Base-by-base conservation (phyloP, 1,284 basidiomycete genomes). In the Cystobasidium pallidum region DNA sequence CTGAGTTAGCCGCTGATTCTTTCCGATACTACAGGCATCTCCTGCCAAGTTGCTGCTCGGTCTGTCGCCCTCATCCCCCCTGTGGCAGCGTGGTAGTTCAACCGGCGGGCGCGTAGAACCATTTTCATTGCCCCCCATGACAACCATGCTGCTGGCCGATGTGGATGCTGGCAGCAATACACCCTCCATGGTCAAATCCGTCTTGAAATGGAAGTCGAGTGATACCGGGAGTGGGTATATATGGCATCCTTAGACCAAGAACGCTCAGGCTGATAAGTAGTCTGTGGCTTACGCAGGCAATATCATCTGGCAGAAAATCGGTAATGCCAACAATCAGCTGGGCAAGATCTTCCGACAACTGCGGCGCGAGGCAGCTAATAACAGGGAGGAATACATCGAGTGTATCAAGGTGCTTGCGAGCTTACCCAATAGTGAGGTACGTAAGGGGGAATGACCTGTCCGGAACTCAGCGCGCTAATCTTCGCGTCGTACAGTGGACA, bases 161-260 rank as follows among this genome's bases (percentile, higher is more conserved):
- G 91, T 97, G 6, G 91, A 94, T 78, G 91, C 91, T 1, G 94
- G 94, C 11, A 94, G 90, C 76, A 90, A 96, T 79, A 96, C 94
- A 1, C 94, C 94, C 0, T 91, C 90, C 57, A 86, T 96, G 66
- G 92, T 94, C 3, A 88, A 90, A 34, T 89, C 91, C 80, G 94
- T 97, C 1, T 82, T 94, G 72, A 88, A 87, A 77, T 97, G 94
- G 94, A 85, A 88, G 78, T 84, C 86, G 73, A 83, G 87, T 73
- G 80, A 82, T 15, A 83, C 82, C 41, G 83, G 86, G 80, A 89
- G 91, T 88, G 72, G 73, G 82, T 26, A 30, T 1, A 30, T 34
- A 13, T n/a, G 30, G 36, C 36, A 39, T 39, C 36, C 6, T 13
- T 6, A n/a, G n/a, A n/a, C n/a, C 7, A 39, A 13, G 36, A 39